A percentile compares a stretch with the other conserved stretches of the same genome.
phyloP scores from a whole-genome alignment of 2,329 filamentous ascomycete genomes.

The Curvularia lunata region DNA sequence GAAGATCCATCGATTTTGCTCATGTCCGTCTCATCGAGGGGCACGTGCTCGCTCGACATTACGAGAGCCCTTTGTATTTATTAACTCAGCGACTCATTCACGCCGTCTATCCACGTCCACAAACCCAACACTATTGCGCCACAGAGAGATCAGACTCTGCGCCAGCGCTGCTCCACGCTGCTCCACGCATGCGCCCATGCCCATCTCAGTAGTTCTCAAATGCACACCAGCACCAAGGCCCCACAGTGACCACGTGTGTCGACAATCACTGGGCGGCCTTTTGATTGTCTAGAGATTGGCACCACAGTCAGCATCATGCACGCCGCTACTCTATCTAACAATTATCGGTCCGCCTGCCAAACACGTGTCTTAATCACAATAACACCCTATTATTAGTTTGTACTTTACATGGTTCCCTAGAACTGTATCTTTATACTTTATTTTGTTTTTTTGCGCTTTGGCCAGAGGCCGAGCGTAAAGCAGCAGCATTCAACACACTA shows the following conservation, averaged over 20 bases:
- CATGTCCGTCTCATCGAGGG: constrained; percentile 7
- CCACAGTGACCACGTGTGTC: not conserved
- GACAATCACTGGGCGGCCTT: not conserved
- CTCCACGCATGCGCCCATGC: not conserved
- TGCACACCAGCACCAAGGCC: not conserved
- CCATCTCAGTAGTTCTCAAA: not conserved
- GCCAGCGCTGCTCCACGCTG: constrained; percentile 4
- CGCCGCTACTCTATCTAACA: not conserved
- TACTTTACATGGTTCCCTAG: not conserved
- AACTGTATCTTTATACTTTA: not conserved
- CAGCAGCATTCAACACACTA: not conserved
- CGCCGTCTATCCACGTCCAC: constrained; percentile 2
- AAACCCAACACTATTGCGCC: constrained; percentile 1
- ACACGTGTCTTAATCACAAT: not conserved
- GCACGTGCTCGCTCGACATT: constrained; percentile 20
- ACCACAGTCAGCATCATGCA: not conserved
- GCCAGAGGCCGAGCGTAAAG: constrained; percentile 1
- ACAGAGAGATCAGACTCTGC: constrained; percentile 4
- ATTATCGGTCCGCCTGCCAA: not conserved
- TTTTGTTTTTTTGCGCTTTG: not conserved
- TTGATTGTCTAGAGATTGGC: not conserved
- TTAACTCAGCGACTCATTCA: constrained; percentile 11
- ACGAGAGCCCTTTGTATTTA: not conserved
- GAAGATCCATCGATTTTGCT: constrained; percentile 20
- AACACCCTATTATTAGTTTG: not conserved